Conservation (phyloP, 257 asterid species). For the Rehmannia glutinosa region DNA sequence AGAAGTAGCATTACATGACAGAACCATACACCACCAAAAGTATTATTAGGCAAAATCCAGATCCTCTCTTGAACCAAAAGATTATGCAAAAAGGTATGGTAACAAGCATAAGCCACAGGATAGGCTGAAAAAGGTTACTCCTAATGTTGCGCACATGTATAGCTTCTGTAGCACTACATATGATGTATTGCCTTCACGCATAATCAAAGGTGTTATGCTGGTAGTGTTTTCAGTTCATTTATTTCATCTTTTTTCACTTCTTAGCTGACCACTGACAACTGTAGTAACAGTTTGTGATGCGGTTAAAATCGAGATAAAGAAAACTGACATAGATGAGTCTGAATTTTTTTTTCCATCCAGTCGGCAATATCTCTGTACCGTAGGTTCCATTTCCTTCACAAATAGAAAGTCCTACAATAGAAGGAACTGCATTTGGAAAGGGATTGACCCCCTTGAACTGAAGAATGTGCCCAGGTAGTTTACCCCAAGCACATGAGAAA, state of each 20-base stretch:
- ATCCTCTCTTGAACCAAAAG: slow-evolving; percentile 6
- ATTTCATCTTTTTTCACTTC: not conserved
- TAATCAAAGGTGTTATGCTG: not conserved
- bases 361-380: not conserved
- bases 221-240: not conserved
- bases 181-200: not conserved
- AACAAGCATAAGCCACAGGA: not conserved
- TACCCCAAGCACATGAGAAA: not conserved
- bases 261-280: not conserved
- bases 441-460: not conserved
- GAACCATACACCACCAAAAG: slow-evolving; percentile 2
- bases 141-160: not conserved
- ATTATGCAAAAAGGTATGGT: not conserved
- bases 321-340: not conserved
- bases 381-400: not conserved
- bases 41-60: not conserved
- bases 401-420: not conserved
- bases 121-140: not conserved
- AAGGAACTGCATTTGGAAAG: not conserved
- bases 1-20: slow-evolving; percentile 13
- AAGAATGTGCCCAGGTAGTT: not conserved
- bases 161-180: not conserved
- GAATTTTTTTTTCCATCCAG: not conserved
- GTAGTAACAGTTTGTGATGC: not conserved
- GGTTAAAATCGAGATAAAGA: not conserved